A percentile compares a stretch with the other conserved stretches of the same genome.
phyloP scores from a whole-genome alignment of 768 basidiomycete species.

The Lactifluus rugatus region DNA sequence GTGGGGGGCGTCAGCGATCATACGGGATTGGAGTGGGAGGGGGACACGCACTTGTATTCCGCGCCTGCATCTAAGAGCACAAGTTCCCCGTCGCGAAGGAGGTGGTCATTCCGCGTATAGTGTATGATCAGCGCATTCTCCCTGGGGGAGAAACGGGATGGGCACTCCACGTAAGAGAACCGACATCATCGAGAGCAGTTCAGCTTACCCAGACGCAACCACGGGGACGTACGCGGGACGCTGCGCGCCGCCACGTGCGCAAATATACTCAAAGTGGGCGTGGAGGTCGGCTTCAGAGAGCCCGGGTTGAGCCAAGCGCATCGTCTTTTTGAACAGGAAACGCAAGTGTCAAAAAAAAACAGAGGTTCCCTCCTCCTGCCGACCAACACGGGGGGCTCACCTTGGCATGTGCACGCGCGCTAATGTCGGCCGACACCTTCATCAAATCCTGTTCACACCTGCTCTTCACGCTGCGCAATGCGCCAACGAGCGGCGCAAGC shows the following conservation, averaged over 20 bases:
- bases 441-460: constrained; percentile 66
- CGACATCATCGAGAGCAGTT: not conserved
- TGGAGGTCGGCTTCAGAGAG: constrained; percentile 51
- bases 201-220: constrained; percentile 78
- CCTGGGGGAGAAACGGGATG: constrained; percentile 29
- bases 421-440: constrained; percentile 82
- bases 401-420: constrained; percentile 74
- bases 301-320: constrained; percentile 59
- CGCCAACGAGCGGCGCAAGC: constrained; percentile 61
- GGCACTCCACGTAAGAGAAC: not conserved
- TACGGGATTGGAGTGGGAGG: not conserved
- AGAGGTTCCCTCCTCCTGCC: no score
- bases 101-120: constrained; percentile 85
- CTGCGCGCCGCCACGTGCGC: constrained; percentile 68
- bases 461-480: constrained; percentile 72
- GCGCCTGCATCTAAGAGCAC: constrained; percentile 88
- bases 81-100: constrained; percentile 60
- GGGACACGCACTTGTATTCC: constrained; percentile 64
- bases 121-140: constrained; percentile 88
- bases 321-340: constrained; percentile 46
- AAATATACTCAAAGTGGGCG: constrained; percentile 87
- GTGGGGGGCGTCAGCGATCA: constrained; percentile 23
- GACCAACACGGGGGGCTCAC: constrained; percentile 32
- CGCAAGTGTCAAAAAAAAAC: not conserved
- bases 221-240: constrained; percentile 97